Base-by-base conservation (phyloP, 108 stramenopile genomes). In the Schizochytrium sp. region DNA sequence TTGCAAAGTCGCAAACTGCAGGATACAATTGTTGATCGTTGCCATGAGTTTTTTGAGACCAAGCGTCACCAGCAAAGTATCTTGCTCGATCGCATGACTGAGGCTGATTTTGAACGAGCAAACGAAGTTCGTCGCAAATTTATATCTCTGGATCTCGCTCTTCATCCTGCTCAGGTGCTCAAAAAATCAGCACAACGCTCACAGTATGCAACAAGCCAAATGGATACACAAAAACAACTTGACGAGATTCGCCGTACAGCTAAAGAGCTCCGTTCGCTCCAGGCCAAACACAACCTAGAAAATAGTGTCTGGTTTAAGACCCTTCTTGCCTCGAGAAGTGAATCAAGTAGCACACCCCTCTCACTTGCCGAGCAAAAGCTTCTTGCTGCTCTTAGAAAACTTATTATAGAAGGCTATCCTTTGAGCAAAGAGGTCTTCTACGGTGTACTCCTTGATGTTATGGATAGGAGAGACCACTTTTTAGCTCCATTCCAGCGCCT, bases 81-180 rank as follows among this genome's bases (percentile, higher is more conserved):
- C 8, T 53, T 83, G 50, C 28, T 55, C 50, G 28, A 83, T 5
- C 10, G 76, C 8, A 83, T 83, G 50, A n/a, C 50, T 47, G 76
- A 55, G n/a, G 3, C 53, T 1, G 76, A 83, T 2, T 55, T 83
- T 55, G 76, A 83, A 53, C 47, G 76, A 17, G 53, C 50, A 10
- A 83, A 83, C 47, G 76, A 83, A 28, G 8, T 55, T 83, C 76
- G 76, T 5, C 76, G 76, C 19, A 83, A 83, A 53, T 83, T 83
- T 42, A 55, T 83, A 13, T 47, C 76, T n/a, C 76, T 83, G 7
- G 76, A 83, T 53, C 47, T 83, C 53, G 76, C 53, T 5, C 76
- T 83, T 47, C 47, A 83, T 40, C 76, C 50, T 72, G 72, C 42
- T 15, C 1, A 72, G 40, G 40, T 41, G 15, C 19, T 44, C 2